These are phyloP conservation scores for Teratosphaeriaceae sp. DNA, from an alignment of 2,329 filamentous ascomycete genomes.

Conservation along the genomic window DNA sequence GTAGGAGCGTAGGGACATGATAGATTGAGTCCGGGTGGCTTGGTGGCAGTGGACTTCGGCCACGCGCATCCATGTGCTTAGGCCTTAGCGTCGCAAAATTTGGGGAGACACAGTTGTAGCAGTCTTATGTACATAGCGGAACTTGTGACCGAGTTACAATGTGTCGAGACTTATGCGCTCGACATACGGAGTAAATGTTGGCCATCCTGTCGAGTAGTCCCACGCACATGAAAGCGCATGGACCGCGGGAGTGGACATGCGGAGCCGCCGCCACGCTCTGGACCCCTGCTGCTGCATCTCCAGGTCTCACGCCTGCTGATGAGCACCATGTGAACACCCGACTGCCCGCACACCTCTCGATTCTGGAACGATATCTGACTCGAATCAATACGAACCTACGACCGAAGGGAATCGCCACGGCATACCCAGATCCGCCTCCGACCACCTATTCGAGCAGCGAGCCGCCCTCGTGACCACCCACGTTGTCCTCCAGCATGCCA, in stretches of 20 bases:
- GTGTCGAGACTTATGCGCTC: too few relatives aligned
- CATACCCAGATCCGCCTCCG: too few relatives aligned
- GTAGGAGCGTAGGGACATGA: too few relatives aligned
- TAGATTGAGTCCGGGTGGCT: too few relatives aligned
- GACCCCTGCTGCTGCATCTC: neutral
- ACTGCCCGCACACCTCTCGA: neutral
- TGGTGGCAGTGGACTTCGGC: neutral
- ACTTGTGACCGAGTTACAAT: too few relatives aligned
- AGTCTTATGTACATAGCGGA: too few relatives aligned
- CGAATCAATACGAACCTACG: neutral
- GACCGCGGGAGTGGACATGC: neutral
- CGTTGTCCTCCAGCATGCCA: constrained; percentile 3
- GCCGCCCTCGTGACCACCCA: constrained; percentile 5
- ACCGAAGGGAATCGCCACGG: too few relatives aligned
- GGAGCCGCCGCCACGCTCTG: neutral
- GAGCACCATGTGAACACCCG: neutral
- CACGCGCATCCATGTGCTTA: too few relatives aligned
- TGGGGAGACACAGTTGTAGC: too few relatives aligned
- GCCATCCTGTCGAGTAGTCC: too few relatives aligned
- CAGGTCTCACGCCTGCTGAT: neutral
- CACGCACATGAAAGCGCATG: constrained; percentile 1
- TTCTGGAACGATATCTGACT: neutral
- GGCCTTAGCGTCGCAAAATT: too few relatives aligned
- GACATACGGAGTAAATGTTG: too few relatives aligned
- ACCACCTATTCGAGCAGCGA: neutral